These are phyloP conservation scores for Colletotrichum sp. DNA, from an alignment of 2,329 filamentous ascomycete genomes.

Conservation along the genomic window DNA sequence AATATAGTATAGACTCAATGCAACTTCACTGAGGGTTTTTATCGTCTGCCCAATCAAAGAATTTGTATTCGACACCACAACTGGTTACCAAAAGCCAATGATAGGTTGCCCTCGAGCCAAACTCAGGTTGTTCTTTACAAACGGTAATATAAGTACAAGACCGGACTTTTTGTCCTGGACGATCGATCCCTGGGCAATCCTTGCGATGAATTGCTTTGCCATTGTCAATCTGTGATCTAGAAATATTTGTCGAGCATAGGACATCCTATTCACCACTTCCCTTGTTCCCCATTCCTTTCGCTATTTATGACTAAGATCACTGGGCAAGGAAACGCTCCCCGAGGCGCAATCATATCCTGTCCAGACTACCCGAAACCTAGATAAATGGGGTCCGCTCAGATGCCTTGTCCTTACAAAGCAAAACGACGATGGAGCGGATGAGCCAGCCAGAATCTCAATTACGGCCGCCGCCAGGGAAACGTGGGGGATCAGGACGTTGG, in stretches of 20 bases:
- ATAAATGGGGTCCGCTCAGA: not conserved
- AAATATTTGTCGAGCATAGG: accelerated
- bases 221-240: not conserved
- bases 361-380: not conserved
- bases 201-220: not conserved
- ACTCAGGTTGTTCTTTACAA: not conserved
- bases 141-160: not conserved
- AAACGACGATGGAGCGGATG: not conserved
- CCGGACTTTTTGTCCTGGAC: accelerated
- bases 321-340: not conserved
- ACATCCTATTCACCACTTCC: too few species aligned
- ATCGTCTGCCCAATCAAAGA: too few species aligned
- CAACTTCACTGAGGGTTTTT: too few species aligned
- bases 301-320: not conserved
- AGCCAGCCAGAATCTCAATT: accelerated
- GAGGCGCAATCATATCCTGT: accelerated
- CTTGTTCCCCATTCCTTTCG: too few species aligned
- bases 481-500: not conserved
- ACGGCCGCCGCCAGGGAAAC: not conserved
- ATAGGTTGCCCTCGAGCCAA: not conserved
- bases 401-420: accelerated
- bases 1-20: too few species aligned
- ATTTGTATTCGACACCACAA: too few species aligned
- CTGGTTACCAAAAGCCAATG: accelerated
- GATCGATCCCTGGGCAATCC: accelerated